Evolutionary conservation across 1,284 basidiomycete genomes (phyloP), one percentile per base, ranked within the genome.

Genomic region (Afroboletus lepidellus): DNA sequence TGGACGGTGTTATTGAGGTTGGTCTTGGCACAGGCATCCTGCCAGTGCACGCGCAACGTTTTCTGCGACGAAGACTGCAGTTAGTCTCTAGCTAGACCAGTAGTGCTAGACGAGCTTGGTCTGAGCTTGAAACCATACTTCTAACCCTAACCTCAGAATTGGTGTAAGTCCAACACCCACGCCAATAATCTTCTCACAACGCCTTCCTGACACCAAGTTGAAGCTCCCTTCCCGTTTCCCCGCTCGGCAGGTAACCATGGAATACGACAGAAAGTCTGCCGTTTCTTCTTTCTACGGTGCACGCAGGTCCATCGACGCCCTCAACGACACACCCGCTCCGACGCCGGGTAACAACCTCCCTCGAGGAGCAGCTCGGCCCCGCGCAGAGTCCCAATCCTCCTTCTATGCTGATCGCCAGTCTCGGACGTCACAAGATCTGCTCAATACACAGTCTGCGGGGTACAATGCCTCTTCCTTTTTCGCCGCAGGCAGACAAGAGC

Each of bases 261-360:
- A 78, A 46, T 74, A 73, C 60, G 84, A 88, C 72, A 78, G 85
- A 60, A 87, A 85, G 68, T 89, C 87, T 3, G 78, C 78, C 1
- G 84, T 85, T 5, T 87, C 87, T 11, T 89, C 87, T 2, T 90
- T 87, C 74, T 89, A 87, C 57, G 84, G 82, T 27, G 80, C 75
- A 20, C 79, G 80, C 46, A 80, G 81, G 65, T 83, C 84, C 2
- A 64, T 76, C 56, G 85, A 89, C 62, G 78, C 75, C 36, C 75
- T 87, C 48, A 81, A 82, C 58, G 57, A 83, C 24, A 63, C 72
- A 7, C 67, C 77, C 18, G 60, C 50, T 2, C 50, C 48, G 3
- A 16, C 52, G 8, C 33, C 44, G 13, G 37, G 20, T 25, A 41
- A 52, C 46, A 60, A 59, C 41, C 60, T 60, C 49, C 64, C 62